Conservation (phyloP, 1,139 yeast genomes). For the Geotrichum bryndzae region DNA sequence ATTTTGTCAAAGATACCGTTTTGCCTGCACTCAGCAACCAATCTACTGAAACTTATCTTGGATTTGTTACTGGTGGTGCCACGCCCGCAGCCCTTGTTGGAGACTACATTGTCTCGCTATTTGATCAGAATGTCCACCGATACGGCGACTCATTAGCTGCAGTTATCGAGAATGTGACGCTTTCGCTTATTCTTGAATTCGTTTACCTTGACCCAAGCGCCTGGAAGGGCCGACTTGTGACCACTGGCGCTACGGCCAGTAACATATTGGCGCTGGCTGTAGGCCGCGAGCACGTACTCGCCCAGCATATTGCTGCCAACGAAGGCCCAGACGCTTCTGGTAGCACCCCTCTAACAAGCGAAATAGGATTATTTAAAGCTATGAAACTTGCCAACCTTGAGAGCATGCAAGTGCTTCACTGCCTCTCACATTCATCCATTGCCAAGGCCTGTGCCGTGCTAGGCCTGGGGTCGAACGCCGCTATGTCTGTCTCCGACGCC, state of each 20-base stretch:
- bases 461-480: constrained; percentile 26
- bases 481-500: constrained; percentile 18
- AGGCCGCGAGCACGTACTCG: constrained; percentile 25
- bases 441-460: constrained; percentile 27
- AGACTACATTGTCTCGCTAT: constrained; percentile 25
- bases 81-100: constrained; percentile 31
- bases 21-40: constrained; percentile 26
- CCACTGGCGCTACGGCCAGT: constrained; percentile 31
- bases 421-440: constrained; percentile 26
- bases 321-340: neutral
- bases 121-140: constrained; percentile 24
- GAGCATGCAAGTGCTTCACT: constrained; percentile 23
- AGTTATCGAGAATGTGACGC: constrained; percentile 24
- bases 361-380: constrained; percentile 17
- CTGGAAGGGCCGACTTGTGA: constrained; percentile 25
- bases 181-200: constrained; percentile 24
- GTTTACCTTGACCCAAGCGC: constrained; percentile 20
- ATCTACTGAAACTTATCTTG: constrained; percentile 24
- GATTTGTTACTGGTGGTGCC: constrained; percentile 30
- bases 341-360: neutral
- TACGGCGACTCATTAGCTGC: constrained; percentile 25
- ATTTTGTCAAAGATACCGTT: constrained; percentile 17
- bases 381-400: constrained; percentile 20
- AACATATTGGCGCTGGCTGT: constrained; percentile 26
- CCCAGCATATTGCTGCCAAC: neutral